phyloP scores from a whole-genome alignment of 2,329 filamentous ascomycete species.

The Claviceps citrina region DNA sequence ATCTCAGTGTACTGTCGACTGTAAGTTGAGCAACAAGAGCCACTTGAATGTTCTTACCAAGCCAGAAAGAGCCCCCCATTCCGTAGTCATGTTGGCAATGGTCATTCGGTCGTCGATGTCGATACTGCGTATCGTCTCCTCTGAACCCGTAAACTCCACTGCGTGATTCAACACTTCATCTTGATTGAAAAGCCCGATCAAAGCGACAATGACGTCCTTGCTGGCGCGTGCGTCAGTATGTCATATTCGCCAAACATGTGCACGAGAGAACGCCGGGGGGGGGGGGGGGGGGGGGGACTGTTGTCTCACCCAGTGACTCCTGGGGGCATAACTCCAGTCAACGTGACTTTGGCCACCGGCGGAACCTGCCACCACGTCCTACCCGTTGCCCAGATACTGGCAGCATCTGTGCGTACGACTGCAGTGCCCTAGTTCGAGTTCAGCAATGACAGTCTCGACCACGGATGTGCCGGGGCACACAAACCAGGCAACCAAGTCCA shows the following conservation, averaged over 20 bases:
- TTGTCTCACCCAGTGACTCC: conserved; percentile 37
- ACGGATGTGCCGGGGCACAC: conserved; percentile 16
- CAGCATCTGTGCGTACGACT: conserved; percentile 76
- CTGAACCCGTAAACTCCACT: conserved; percentile 72
- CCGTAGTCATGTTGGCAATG: conserved; percentile 67
- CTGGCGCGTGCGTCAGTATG: not conserved
- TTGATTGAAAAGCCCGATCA: conserved; percentile 73
- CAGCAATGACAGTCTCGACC: not conserved
- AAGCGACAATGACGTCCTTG: conserved; percentile 84
- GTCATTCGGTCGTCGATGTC: conserved; percentile 59
- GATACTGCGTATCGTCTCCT: conserved; percentile 60
- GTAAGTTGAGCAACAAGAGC: not conserved
- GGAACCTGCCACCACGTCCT: conserved; percentile 81
- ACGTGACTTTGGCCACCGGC: conserved; percentile 63
- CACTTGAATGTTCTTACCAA: conserved; percentile 1
- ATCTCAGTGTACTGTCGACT: not conserved
- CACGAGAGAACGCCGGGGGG: conserved; percentile 56
- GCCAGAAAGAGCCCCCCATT: conserved; percentile 54
- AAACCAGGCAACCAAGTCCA: conserved; percentile 52
- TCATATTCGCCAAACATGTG: not conserved
- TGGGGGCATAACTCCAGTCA: conserved; percentile 57
- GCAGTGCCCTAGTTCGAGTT: conserved; percentile 33
- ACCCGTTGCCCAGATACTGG: conserved; percentile 71
- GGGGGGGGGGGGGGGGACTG: conserved; percentile 42
- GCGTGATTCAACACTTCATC: conserved; percentile 86